These are phyloP conservation scores for Pseudocercospora pini-densiflorae DNA, from an alignment of 2,329 filamentous ascomycete genomes.

Conservation along the genomic window DNA sequence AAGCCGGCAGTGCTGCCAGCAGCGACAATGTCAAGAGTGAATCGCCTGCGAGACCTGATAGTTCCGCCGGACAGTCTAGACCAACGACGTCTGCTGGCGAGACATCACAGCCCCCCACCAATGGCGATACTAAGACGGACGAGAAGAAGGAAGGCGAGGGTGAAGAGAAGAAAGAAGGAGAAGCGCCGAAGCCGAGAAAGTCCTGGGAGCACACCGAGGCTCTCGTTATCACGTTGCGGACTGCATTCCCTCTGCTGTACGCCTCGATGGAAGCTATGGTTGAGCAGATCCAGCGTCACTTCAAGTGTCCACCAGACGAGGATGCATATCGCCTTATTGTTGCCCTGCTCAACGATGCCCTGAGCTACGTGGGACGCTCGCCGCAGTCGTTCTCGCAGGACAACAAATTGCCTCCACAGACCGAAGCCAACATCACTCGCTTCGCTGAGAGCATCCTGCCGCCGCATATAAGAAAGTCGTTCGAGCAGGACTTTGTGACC, in stretches of 20 bases:
- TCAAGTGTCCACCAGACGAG: conserved; percentile 98
- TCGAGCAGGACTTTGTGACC: conserved; percentile 94
- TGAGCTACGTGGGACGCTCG: conserved; percentile 89
- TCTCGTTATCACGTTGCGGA: conserved; percentile 93
- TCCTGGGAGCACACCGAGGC: conserved; percentile 98
- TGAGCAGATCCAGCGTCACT: conserved; percentile 97
- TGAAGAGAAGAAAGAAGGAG: conserved; percentile 41
- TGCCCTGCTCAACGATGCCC: conserved; percentile 92
- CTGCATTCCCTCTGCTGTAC: conserved; percentile 91
- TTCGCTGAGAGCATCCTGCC: conserved; percentile 97
- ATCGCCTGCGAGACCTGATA: conserved; percentile 39
- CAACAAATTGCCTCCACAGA: conserved; percentile 85
- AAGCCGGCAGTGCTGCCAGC: conserved; percentile 58
- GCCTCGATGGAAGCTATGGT: conserved; percentile 99
- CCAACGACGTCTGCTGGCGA: conserved; percentile 51
- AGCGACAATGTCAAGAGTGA: conserved; percentile 36
- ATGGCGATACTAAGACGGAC: conserved; percentile 43
- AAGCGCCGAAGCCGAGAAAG: conserved; percentile 62
- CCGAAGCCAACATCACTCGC: conserved; percentile 93
- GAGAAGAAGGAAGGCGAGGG: conserved; percentile 44
- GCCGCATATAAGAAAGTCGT: conserved; percentile 91
- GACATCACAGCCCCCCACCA: conserved; percentile 12
- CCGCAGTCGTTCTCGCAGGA: conserved; percentile 86
- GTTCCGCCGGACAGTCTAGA: conserved; percentile 44
- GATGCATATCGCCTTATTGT: conserved; percentile 97